phyloP scores from a whole-genome alignment of 1,284 basidiomycete genomes.

The Ceratobasidium sp. region DNA sequence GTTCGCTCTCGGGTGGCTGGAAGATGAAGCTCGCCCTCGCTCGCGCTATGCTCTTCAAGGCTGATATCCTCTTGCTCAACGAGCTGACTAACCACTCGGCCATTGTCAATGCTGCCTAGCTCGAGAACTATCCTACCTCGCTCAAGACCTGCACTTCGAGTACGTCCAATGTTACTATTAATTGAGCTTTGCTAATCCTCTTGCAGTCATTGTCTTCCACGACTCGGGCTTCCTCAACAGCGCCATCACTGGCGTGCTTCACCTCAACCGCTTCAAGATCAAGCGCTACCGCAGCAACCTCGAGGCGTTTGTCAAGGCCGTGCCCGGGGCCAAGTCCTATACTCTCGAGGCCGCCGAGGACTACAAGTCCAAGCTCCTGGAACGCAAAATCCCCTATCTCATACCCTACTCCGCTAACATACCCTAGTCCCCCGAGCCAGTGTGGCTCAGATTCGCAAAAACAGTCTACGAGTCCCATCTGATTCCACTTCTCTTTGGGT shows the following conservation, averaged over 20 bases:
- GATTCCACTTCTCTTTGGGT: slow-evolving; percentile 90
- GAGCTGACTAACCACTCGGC: slow-evolving; percentile 99
- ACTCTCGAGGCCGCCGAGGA: slow-evolving; percentile 93
- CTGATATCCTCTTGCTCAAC: slow-evolving; percentile 95
- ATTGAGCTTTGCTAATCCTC: slow-evolving; percentile 49
- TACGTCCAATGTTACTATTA: slow-evolving; percentile 60
- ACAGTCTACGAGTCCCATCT: slow-evolving; percentile 95
- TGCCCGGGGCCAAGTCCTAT: slow-evolving; percentile 99
- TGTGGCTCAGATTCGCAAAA: slow-evolving; percentile 88
- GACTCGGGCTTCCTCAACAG: slow-evolving; percentile 99
- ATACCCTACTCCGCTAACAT: too few relatives aligned
- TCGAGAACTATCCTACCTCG: slow-evolving; percentile 95
- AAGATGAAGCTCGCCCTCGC: too few relatives aligned
- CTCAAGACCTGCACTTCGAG: too few relatives aligned
- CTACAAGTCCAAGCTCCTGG: too few relatives aligned
- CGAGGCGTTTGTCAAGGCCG: slow-evolving; percentile 92
- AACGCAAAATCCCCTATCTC: too few relatives aligned
- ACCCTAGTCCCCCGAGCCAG: slow-evolving; percentile 81
- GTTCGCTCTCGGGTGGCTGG: too few relatives aligned
- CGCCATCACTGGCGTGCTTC: slow-evolving; percentile 98
- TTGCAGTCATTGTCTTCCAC: slow-evolving; percentile 94
- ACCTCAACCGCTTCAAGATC: too few relatives aligned
- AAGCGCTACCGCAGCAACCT: too few relatives aligned
- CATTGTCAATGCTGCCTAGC: slow-evolving; percentile 96
- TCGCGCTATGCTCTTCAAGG: slow-evolving; percentile 99